Base-by-base conservation (phyloP, 257 asterid genomes). In the Cinchona pubescens region DNA sequence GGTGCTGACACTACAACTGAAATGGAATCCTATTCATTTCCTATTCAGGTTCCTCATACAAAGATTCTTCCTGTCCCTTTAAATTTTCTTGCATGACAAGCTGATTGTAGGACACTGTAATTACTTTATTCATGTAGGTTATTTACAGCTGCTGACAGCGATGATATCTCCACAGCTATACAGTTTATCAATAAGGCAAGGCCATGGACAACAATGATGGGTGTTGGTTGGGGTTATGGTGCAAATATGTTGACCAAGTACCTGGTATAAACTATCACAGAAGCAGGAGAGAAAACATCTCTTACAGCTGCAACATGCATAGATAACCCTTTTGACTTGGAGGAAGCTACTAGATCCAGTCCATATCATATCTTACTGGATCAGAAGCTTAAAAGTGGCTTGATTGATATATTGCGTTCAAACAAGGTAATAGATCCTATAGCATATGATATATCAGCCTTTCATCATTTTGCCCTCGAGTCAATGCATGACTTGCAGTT, bases 111-210 rank as follows among this genome's bases (percentile, higher is more conserved):
- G 85, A 75, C 77, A 65, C 77, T 75, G 72, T 87, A 86, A 88
- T 82, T 79, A 79, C 83, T 86, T 83, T 83, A 83, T 87, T 83
- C 86, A 79, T 95, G 96, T 88, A 95, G 99, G 98, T 88, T 95
- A 82, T 95, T 95, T 91, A 85, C 99, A 79, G 99, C 99, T 82
- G 98, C 98, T 87, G 99, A 95, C 78, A 95, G 99, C 75, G 98
- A 92, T 87, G 99, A 95, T 89, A 76, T 92, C 84, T 91, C 89
- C 86, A 87, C 92, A 79, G 94, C 90, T 81, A 82, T 92, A 72
- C 90, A 88, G 70, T 90, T 76, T 74, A 80, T 95, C 74, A 87
- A 81, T 78, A 88, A 90, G 87, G 90, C 87, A 83, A 92, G 99
- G 83, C 92, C 99, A 66, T 82, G 96, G 96, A 85, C 99, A 80